Evolutionary conservation across 1,284 basidiomycete species (phyloP).

Genomic region (Coniferiporia sulphurascens): DNA sequence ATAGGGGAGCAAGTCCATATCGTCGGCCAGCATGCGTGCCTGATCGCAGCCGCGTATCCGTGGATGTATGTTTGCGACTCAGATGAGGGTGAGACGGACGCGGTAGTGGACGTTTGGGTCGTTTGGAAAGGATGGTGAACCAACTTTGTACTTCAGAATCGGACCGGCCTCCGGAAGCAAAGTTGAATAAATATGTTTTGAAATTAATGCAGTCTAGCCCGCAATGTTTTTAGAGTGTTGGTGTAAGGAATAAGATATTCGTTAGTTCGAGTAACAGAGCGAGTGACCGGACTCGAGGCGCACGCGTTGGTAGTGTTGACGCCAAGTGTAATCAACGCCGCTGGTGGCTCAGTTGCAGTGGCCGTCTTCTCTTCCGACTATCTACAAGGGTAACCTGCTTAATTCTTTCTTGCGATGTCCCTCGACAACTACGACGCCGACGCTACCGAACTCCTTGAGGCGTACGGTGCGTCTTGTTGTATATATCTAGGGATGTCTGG

Average conservation of each 20-base stretch:
- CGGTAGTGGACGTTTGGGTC: slow-evolving; percentile 82
- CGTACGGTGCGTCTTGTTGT: slow-evolving; percentile 63
- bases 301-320: background rate
- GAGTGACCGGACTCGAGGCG: background rate
- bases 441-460: slow-evolving; percentile 87
- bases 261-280: no score
- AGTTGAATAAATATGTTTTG: no score
- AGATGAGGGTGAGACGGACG: slow-evolving; percentile 37
- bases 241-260: no score
- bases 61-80: slow-evolving; percentile 74
- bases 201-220: no score
- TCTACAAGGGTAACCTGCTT: background rate
- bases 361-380: slow-evolving; percentile 1
- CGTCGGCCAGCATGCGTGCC: slow-evolving; percentile 73
- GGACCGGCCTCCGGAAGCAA: background rate
- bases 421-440: slow-evolving; percentile 69
- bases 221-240: no score
- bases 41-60: slow-evolving; percentile 71
- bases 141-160: background rate
- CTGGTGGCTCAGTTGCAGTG: background rate
- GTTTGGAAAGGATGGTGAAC: slow-evolving; percentile 86
- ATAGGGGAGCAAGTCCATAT: slow-evolving; percentile 64
- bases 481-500: background rate
- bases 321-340: background rate
- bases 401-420: slow-evolving; percentile 9